These are phyloP conservation scores for Penicillium sp. DNA, from an alignment of 2,329 filamentous ascomycete genomes.

Conservation along the genomic window DNA sequence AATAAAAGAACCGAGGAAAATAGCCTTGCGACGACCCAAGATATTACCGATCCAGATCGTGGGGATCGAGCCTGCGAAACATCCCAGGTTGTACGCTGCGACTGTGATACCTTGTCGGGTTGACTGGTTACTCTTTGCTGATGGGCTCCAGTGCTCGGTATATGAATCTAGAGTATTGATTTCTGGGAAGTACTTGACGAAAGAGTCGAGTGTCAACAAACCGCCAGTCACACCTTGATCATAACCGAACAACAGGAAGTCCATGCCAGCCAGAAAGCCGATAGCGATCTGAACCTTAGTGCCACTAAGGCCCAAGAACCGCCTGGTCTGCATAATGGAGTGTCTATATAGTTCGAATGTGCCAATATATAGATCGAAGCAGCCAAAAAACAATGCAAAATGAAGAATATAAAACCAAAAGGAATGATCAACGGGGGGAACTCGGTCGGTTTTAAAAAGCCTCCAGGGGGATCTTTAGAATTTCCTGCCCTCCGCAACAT, in stretches of 20 bases:
- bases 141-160: background rate
- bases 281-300: background rate
- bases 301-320: background rate
- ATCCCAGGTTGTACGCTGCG: background rate
- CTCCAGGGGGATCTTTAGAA: too few species aligned
- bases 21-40: background rate
- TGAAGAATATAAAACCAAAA: background rate
- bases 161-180: background rate
- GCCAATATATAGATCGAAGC: background rate
- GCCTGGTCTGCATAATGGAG: background rate
- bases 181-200: background rate
- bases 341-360: background rate
- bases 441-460: background rate
- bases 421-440: background rate
- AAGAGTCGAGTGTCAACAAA: background rate
- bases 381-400: background rate
- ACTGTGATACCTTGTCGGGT: background rate
- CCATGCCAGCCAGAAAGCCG: background rate
- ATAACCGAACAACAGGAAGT: background rate
- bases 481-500: background rate
- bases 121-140: background rate
- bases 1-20: background rate
- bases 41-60: background rate
- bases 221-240: background rate
- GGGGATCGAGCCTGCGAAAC: background rate